These are phyloP conservation scores for Plasmodium chabaudi DNA, from an alignment of 169 alveolate genomes.

Conservation along the genomic window DNA sequence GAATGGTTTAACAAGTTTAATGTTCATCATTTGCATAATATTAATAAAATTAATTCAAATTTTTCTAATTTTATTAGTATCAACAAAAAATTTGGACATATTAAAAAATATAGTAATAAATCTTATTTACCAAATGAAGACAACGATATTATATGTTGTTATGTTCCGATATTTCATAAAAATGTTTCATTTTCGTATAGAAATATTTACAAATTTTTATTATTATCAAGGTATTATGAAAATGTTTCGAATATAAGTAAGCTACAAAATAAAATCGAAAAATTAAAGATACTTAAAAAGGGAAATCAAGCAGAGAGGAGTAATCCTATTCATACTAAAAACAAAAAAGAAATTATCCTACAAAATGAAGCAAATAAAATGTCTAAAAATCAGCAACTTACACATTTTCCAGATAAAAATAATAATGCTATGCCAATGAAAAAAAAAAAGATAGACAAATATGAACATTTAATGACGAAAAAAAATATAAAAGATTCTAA, in stretches of 20 bases:
- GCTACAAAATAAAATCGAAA: constrained; percentile 8
- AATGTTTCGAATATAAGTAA: constrained; percentile 27
- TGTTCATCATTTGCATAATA: constrained; percentile 56
- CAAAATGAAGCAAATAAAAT: neutral
- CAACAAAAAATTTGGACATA: neutral
- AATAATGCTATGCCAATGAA: too few species aligned
- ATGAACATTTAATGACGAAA: too few species aligned
- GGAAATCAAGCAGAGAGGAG: neutral
- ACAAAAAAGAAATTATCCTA: neutral
- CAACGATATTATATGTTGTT: constrained; percentile 39
- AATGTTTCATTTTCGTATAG: constrained; percentile 36
- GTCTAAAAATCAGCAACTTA: neutral
- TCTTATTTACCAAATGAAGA: neutral
- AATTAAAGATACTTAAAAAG: neutral
- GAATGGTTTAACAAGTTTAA: constrained; percentile 75
- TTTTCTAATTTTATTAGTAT: constrained; percentile 27
- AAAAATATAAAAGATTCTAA: too few species aligned
- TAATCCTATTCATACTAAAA: neutral
- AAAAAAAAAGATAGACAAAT: too few species aligned
- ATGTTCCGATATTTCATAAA: constrained; percentile 61
- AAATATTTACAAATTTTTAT: constrained; percentile 58
- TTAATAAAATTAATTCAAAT: constrained; percentile 30
- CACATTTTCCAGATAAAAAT: too few species aligned
- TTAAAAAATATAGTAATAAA: neutral
- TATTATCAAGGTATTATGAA: constrained; percentile 37